Percentiles rank a stretch among this genome's conserved stretches.
These are phyloP conservation scores for Huntiella bhutanensis DNA, from an alignment of 2,329 filamentous ascomycete species.

Conservation along the genomic window DNA sequence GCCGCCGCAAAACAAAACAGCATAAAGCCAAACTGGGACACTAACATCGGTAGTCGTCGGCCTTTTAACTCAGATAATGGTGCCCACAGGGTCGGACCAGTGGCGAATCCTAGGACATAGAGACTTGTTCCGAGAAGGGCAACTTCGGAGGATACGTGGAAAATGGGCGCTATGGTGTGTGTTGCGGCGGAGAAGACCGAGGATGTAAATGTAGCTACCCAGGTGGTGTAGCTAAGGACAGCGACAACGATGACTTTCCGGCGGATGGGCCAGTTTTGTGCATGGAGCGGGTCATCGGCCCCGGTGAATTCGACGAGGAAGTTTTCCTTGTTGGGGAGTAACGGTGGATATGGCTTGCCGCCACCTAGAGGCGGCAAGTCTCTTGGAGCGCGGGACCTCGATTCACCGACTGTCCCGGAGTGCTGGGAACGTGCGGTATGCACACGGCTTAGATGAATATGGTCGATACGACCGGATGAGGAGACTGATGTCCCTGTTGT, in stretches of 20 bases:
- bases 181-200: constrained; percentile 57
- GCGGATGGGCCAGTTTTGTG: constrained; percentile 66
- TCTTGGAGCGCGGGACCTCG: constrained; percentile 28
- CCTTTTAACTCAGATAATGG: constrained; percentile 56
- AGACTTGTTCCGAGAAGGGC: constrained; percentile 46
- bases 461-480: constrained; percentile 28
- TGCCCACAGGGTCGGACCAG: constrained; percentile 53
- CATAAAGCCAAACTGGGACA: constrained; percentile 50
- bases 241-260: constrained; percentile 56
- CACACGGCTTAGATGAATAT: constrained; percentile 50
- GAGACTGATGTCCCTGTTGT: constrained; percentile 23
- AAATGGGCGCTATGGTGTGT: constrained; percentile 33
- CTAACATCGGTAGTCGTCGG: constrained; percentile 39
- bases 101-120: constrained; percentile 54
- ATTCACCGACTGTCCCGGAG: constrained; percentile 45
- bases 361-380: constrained; percentile 51
- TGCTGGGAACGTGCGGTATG: constrained; percentile 54
- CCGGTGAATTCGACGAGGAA: constrained; percentile 79
- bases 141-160: constrained; percentile 41
- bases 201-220: constrained; percentile 53
- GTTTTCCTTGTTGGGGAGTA: constrained; percentile 49
- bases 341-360: constrained; percentile 57
- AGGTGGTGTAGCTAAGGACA: constrained; percentile 55
- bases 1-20: constrained; percentile 47
- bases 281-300: constrained; percentile 62